Base-by-base conservation (phyloP, 2,329 filamentous ascomycete genomes). In the Camillea tinctor region DNA sequence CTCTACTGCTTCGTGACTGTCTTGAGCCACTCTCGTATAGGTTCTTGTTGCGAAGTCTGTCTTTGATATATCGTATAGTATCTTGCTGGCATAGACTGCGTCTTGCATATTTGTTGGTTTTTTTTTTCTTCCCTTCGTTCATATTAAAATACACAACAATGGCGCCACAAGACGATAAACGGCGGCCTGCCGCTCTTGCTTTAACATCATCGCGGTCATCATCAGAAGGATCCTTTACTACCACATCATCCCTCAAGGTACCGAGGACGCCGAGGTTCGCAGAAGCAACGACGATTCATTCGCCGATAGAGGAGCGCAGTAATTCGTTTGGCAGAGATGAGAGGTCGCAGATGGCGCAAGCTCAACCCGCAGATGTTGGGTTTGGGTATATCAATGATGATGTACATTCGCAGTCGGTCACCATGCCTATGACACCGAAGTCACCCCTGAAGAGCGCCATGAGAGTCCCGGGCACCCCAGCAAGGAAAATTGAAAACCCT, bases 381-480 rank as follows among this genome's bases (percentile, higher is more conserved):
- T 97, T 98, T 76, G 93, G 93, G 74, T 97, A 97, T 79, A 90
- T 97, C 72, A 83, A 86, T 69, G 82, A 82, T 68, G 78, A 81
- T 64, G 74, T 78, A 20, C 65, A 80, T 78, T 77, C 80, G 73
- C 80, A 88, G 68, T 78, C 82, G 61, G 82, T 88, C 71, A 81
- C 81, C 65, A 81, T 85, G 73, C 88, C 84, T 61, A 85, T 84
- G 80, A 85, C 88, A 44, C 91, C 92, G 56, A 88, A 84, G 69
- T 90, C 91, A 20, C 92, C 92, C 6, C 84, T 97, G 69, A 96
- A 95, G 82, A 96, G 92, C 76, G 93, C 93, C 57, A 84, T 97
- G 82, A 96, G 86, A 79, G 88, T 91, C 19, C 93, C 94, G 4
- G 92, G 93, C 20, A 94, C 92, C 2, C 88, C 91, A 4, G 91